Percentiles rank a stretch among this genome's conserved stretches.
phyloP scores from a whole-genome alignment of 192 early-diverging fungal species.

The Gamsiella multidivaricata region DNA sequence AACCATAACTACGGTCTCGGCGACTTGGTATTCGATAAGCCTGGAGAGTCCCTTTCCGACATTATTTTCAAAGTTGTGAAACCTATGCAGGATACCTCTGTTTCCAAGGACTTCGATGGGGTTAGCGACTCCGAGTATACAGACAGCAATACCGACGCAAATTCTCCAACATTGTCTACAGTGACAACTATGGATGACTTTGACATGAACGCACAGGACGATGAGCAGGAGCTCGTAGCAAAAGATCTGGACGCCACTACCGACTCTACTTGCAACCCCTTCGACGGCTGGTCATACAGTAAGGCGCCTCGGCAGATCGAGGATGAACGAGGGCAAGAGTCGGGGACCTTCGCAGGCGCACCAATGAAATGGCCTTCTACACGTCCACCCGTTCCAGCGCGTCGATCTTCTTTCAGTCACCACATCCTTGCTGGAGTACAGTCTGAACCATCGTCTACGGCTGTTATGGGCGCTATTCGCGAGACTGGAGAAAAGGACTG shows the following conservation, averaged over 20 bases:
- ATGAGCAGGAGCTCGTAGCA: not conserved
- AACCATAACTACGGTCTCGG: constrained; percentile 8
- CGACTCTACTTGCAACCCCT: not conserved
- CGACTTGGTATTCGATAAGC: constrained; percentile 12
- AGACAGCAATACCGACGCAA: constrained; percentile 18
- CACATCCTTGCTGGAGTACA: not conserved
- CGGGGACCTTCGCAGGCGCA: too few relatives aligned
- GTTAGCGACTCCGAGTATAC: constrained; percentile 14
- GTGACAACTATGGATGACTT: constrained; percentile 23
- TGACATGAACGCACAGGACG: not conserved
- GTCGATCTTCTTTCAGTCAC: too few relatives aligned
- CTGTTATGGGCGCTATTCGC: too few relatives aligned
- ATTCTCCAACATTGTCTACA: constrained; percentile 12
- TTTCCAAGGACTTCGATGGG: not conserved
- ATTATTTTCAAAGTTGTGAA: constrained; percentile 36
- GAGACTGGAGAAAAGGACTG: too few relatives aligned
- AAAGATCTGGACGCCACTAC: not conserved
- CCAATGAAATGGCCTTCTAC: not conserved
- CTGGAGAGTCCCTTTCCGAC: constrained; percentile 40
- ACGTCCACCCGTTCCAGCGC: too few relatives aligned
- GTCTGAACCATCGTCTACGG: too few relatives aligned
- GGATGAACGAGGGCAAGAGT: too few relatives aligned
- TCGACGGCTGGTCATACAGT: too few relatives aligned
- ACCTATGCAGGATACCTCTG: not conserved
- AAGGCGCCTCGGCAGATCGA: too few relatives aligned